phyloP scores from a whole-genome alignment of 2,329 filamentous ascomycete genomes.

The Hansfordia pulvinata region DNA sequence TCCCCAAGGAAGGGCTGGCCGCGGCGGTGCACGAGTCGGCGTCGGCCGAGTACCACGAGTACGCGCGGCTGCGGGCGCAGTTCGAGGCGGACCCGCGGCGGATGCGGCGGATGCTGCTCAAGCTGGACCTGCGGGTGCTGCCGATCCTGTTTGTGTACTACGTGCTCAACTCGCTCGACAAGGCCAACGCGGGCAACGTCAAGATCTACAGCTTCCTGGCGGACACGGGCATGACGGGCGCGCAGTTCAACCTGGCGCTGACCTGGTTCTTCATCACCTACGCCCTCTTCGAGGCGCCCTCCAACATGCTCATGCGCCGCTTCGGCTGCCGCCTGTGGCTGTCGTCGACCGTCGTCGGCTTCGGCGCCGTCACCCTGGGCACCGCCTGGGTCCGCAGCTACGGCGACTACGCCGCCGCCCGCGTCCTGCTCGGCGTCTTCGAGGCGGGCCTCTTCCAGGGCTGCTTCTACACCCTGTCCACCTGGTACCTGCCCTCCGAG shows the following conservation, averaged over 20 bases:
- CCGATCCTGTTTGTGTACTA: conserved; percentile 41
- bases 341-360: conserved; percentile 1
- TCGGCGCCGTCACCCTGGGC: conserved; percentile 5
- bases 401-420: conserved; percentile 5
- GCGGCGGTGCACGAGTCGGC: no score
- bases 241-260: conserved; percentile 12
- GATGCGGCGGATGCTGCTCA: no score
- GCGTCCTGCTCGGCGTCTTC: conserved; percentile 8
- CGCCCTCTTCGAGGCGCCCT: not conserved
- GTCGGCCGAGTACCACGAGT: no score
- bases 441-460: conserved; percentile 13
- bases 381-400: conserved; percentile 5
- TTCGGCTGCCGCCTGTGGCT: not conserved
- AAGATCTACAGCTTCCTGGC: conserved; percentile 24
- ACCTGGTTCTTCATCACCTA: conserved; percentile 6
- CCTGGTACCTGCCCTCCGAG: conserved; percentile 10
- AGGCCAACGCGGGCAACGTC: conserved; percentile 31
- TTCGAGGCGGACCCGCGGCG: no score
- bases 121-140: no score
- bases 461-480: conserved; percentile 9
- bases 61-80: no score
- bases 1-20: no score
- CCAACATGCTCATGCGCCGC: not conserved
- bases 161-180: conserved; percentile 38
- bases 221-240: conserved; percentile 30